Evolutionary conservation across 352 stramenopile genomes (phyloP).

Genomic region (Stephanocyclus meneghinianus): DNA sequence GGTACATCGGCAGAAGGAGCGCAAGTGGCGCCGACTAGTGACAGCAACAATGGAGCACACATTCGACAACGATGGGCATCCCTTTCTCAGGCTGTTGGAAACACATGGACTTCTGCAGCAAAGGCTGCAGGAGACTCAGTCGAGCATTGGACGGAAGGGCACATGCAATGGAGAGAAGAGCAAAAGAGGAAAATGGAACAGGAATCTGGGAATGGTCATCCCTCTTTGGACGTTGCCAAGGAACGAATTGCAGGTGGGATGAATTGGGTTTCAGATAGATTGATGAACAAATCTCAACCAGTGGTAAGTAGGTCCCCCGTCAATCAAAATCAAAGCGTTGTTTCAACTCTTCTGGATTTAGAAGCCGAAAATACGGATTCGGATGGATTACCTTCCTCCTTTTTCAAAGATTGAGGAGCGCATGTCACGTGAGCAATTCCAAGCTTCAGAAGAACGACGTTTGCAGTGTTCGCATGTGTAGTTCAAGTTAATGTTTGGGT

Average conservation of each 20-base stretch:
- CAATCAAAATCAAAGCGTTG: conserved; percentile 6
- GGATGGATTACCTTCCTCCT: conserved; percentile 21
- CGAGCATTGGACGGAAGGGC: conserved; percentile 15
- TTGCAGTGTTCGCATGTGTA: not conserved
- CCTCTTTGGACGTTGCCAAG: not conserved
- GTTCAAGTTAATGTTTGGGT: not conserved
- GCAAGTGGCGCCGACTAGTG: not conserved
- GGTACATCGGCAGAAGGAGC: not conserved
- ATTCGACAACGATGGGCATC: conserved; percentile 13
- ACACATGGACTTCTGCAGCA: conserved; percentile 4
- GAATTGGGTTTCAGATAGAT: conserved; percentile 13
- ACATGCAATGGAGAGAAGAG: conserved; percentile 16
- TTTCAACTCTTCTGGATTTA: conserved; percentile 12
- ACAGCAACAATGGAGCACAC: not conserved
- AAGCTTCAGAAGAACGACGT: too few species aligned
- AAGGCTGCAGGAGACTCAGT: not conserved
- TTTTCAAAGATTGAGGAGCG: conserved; percentile 13
- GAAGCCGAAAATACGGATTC: conserved; percentile 11
- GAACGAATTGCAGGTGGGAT: conserved; percentile 8
- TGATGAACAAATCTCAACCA: not conserved
- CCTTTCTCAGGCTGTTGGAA: not conserved
- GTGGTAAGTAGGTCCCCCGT: not conserved
- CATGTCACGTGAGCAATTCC: not conserved
- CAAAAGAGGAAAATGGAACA: conserved; percentile 4
- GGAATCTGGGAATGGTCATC: not conserved